Percentiles rank a stretch among this genome's conserved stretches.
Evolutionary conservation across 202 grass and related monocot genomes (phyloP).

Genomic region (Dendrocalamus latiflorus): DNA sequence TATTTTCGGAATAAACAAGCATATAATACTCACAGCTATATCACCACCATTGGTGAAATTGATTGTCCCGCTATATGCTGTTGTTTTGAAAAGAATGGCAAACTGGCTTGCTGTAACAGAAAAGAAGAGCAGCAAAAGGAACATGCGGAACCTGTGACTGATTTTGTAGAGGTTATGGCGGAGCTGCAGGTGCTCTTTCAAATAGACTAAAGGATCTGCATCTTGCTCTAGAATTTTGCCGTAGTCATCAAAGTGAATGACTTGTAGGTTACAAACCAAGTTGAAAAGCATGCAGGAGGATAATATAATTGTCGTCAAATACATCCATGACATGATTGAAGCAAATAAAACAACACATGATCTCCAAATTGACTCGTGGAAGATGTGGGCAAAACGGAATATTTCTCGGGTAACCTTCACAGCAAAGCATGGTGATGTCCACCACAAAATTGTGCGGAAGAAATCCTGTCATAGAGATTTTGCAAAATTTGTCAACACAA

Average conservation of each 20-base stretch:
- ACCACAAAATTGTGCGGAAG: constrained; percentile 50
- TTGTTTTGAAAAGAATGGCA: constrained; percentile 73
- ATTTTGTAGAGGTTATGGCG: constrained; percentile 78
- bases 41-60: constrained; percentile 85
- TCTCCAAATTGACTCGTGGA: too few relatives aligned
- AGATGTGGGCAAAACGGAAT: too few relatives aligned
- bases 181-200: constrained; percentile 78
- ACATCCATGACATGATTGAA: too few relatives aligned
- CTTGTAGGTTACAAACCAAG: constrained; percentile 83
- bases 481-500: constrained; percentile 11
- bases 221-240: constrained; percentile 82
- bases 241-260: constrained; percentile 87
- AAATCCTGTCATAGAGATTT: constrained; percentile 55
- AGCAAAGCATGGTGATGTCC: constrained; percentile 69
- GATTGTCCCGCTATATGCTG: constrained; percentile 54
- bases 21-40: too few relatives aligned
- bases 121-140: constrained; percentile 70
- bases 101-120: constrained; percentile 74
- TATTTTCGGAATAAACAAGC: too few relatives aligned
- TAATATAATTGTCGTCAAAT: too few relatives aligned
- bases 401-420: too few relatives aligned
- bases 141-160: constrained; percentile 88
- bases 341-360: too few relatives aligned
- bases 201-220: constrained; percentile 65
- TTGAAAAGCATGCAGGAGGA: constrained; percentile 79